Evolutionary conservation across 805 yeast species (phyloP), one percentile per base, ranked within the genome.

Genomic region (Kodamaea leandrae): DNA sequence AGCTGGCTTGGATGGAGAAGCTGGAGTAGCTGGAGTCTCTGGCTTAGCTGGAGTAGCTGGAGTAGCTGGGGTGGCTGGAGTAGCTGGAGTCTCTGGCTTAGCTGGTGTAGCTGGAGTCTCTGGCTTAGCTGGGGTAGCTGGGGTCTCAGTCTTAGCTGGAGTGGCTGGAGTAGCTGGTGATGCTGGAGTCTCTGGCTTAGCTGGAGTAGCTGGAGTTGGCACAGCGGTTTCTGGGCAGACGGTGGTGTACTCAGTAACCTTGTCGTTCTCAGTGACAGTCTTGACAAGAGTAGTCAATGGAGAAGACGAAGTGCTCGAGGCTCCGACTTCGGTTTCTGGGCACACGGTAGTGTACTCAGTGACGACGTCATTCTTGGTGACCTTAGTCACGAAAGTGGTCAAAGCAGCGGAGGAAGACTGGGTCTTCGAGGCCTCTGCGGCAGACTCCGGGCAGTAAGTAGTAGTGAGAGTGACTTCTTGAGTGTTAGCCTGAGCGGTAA

Each of bases 371-470:
- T 32, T 17, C 4, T 50, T 46, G 17, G 53, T 50, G 17, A 49
- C 38, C 20, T 53, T 49, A 12, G 38, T 35, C 21, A 27, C 32
- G 10, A 14, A 26, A 18, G 39, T 36, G 29, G 39, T 36, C 39
- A 27, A 24, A 5, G 37, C 34, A 27, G 13, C 28, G 5, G 28
- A 5, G 6, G 28, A 14, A 6, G 28, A 7, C 13, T 25, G 6
- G 30, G 43, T 19, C 28, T 28, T 18, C 4, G 36, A 47, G 28
- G 54, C 46, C 50, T 43, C 45, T 20, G 50, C 42, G 12, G 32
- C 50, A 18, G 57, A 52, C 14, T 38, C 36, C 32, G 59, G 55
- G 39, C 53, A 48, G 47, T 41, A 46, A 17, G 59, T 50, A 41
- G 64, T 52, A 12, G 28, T 25, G 13, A 25, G 6, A 25, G 28